Evolutionary conservation across 73 alveolate species (phyloP), one percentile per base, ranked within the genome.

Genomic region (Paramecium pentaurelia): DNA sequence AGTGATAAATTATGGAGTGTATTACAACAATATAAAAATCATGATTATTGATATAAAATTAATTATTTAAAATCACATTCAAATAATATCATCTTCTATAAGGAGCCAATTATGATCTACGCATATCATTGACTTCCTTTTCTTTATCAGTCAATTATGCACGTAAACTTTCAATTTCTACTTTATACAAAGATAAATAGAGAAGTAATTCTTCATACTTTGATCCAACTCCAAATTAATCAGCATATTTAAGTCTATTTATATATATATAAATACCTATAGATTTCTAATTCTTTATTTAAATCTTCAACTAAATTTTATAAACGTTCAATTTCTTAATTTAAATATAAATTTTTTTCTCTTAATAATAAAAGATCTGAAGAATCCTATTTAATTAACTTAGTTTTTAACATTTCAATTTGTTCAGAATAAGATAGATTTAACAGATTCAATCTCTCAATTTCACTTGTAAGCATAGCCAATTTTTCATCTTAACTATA

Each of bases 161-260:
- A 20, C 91, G 34, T 28, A 80, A 80, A 80, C 91, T 80, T 12
- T 80, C 91, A 6, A 80, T 80, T 25, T 80, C 91, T 40, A 42
- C 71, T 49, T 80, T 80, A 47, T 80, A 80, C 77, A 80, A 38
- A 2, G 91, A 60, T 27, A 80, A 38, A 80, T 80, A 80, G 14
- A 80, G 71, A 27, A 80, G 47, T 7, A 80, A 49, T 80, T 80
- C 91, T 47, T 80, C 91, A 80, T 32, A 34, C 30, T 80, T 80
- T 10, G 91, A 80, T 42, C 91, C 91, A n/a, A 80, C 91, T 27
- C 91, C 91, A 80, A 80, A 80, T 80, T 40, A 22, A 22, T 80
- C 91, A 38, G 91, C 91, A 80, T 80, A 80, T 80, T 80, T 80
- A 0, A 80, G 58, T 80, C 91, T 80, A 8, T 28, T n/a, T 16